Evolutionary conservation across 164 flowering plant genomes (phyloP).

Genomic region (Hamamelis virginiana): DNA sequence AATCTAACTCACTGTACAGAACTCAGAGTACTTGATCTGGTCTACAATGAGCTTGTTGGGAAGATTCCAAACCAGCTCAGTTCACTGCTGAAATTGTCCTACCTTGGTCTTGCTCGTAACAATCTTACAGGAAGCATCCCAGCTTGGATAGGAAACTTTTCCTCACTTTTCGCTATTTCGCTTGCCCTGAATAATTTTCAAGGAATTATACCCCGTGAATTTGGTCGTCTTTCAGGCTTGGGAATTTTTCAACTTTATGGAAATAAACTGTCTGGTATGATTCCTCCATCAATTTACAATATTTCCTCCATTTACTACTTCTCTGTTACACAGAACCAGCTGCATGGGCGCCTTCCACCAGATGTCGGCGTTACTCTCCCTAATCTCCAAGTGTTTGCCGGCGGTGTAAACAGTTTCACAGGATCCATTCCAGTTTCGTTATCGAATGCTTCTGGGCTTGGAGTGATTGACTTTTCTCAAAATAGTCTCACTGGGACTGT

Average conservation of each 20-base stretch:
- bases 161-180: background rate
- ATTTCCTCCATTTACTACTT: constrained; percentile 7
- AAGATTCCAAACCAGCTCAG: constrained; percentile 9
- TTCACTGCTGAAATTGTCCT: background rate
- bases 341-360: constrained; percentile 11
- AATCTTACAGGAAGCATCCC: constrained; percentile 15
- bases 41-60: constrained; percentile 4
- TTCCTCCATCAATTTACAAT: constrained; percentile 17
- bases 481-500: constrained; percentile 25
- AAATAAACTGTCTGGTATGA: constrained; percentile 13
- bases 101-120: background rate
- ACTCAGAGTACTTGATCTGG: too few species aligned
- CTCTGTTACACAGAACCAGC: background rate
- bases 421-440: constrained; percentile 23
- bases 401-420: constrained; percentile 4
- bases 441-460: constrained; percentile 28
- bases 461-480: constrained; percentile 2
- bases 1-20: background rate
- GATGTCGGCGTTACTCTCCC: constrained; percentile 15
- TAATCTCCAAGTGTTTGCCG: constrained; percentile 1
- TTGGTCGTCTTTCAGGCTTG: constrained; percentile 9
- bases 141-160: constrained; percentile 14
- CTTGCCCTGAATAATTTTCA: background rate
- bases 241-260: background rate
- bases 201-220: constrained; percentile 5